Base-by-base conservation (phyloP, 306 rosid species). In the Dryas alaskensis region DNA sequence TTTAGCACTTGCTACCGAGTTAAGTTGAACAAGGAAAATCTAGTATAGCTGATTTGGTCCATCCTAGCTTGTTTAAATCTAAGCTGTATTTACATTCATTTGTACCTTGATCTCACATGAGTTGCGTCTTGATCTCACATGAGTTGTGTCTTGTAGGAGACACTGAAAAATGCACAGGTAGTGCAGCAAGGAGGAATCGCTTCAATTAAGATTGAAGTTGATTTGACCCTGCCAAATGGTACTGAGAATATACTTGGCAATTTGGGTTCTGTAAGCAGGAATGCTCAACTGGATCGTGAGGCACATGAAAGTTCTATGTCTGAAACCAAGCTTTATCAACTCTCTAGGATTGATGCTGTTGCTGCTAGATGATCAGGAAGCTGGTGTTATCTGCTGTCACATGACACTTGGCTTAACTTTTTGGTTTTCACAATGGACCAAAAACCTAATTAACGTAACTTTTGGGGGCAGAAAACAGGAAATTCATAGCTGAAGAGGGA, bases 341-440 rank as follows among this genome's bases (percentile, higher is more conserved):
- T 67, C 75, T 59, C 76, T 8, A 60, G 75, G 70, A 25, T 72
- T 9, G 75, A 61, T 58, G 16, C 79, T 49, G 81, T 65, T 76
- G 70, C 75, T 52, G 79, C 75, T 40, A 62, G 84, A 51, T 81
- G 74, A 81, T 66, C 67, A 40, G 4, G 12, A 22, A 46, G 16
- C 17, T 46, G 40, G 42, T 57, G 39, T 60, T 27, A 9, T 37
- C 22, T 55, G 67, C 49, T 1, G 60, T 49, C 12, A 8, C 43
- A 1, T 13, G 45, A 17, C 51, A 37, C 45, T 22, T 52, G 54
- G 53, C 59, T 31, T 48, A 50, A 16, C n/a, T 40, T 13, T 49
- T 39, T 67, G 53, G 69, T 69, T 66, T 39, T 58, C 25, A 19
- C 49, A 10, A 31, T 31, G 43, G 8, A 11, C 53, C 11, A 0